Conservation (phyloP, 805 yeast species). For the Saccharomycopsis fermentans region DNA sequence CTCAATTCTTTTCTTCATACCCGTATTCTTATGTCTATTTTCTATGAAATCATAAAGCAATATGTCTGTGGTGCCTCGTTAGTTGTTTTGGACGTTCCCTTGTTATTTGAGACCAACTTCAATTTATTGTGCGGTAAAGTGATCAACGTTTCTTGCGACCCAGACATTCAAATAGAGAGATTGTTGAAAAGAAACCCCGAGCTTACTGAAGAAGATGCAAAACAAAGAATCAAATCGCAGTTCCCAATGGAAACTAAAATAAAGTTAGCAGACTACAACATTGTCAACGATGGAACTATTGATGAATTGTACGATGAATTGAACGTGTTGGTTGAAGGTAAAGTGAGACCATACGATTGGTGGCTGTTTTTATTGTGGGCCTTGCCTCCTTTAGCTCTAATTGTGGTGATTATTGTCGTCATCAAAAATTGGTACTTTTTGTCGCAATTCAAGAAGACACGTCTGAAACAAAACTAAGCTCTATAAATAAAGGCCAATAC, state of each 20-base stretch:
- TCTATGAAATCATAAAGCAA: slow-evolving; percentile 44
- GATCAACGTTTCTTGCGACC: slow-evolving; percentile 45
- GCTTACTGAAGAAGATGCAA: slow-evolving; percentile 54
- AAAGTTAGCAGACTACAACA: slow-evolving; percentile 49
- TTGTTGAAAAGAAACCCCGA: slow-evolving; percentile 59
- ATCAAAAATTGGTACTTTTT: background rate
- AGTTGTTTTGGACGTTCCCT: slow-evolving; percentile 82
- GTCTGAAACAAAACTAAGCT: background rate
- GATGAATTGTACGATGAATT: slow-evolving; percentile 36
- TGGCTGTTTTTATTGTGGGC: slow-evolving; percentile 7
- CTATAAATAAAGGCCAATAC: too few relatives aligned
- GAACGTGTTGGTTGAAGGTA: slow-evolving; percentile 28
- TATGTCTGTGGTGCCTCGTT: slow-evolving; percentile 50
- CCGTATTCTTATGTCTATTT: slow-evolving; percentile 41
- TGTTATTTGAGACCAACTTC: slow-evolving; percentile 72
- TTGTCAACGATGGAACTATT: slow-evolving; percentile 48
- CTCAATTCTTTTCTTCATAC: slow-evolving; percentile 83
- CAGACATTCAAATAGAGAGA: slow-evolving; percentile 50
- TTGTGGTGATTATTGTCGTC: background rate
- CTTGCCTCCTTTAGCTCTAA: slow-evolving; percentile 4
- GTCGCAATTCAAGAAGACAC: background rate
- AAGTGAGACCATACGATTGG: slow-evolving; percentile 29
- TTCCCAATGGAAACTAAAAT: slow-evolving; percentile 54
- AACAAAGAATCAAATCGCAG: slow-evolving; percentile 65
- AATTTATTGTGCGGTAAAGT: slow-evolving; percentile 62